Evolutionary conservation across 192 early-diverging fungal genomes (phyloP).

Genomic region (Coemansia sp.): DNA sequence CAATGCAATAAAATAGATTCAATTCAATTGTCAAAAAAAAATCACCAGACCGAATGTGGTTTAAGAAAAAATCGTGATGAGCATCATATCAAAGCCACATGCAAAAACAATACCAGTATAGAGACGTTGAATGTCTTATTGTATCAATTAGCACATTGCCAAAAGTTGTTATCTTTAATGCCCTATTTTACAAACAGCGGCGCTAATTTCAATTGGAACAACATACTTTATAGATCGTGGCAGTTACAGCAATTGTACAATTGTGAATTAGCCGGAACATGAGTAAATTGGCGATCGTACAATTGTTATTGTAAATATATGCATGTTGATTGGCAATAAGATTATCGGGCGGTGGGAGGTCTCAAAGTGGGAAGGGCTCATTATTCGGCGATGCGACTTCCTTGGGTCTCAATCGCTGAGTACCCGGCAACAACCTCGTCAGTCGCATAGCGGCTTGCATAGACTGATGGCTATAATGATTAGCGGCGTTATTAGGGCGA

Average conservation of each 20-base stretch:
- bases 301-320: not conserved
- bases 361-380: not conserved
- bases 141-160: not conserved
- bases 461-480: constrained; percentile 13
- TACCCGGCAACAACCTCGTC: constrained; percentile 24
- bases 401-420: constrained; percentile 13
- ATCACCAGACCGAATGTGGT: not conserved
- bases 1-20: not conserved
- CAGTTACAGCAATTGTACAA: not conserved
- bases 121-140: not conserved
- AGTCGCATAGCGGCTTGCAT: constrained; percentile 22
- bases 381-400: not conserved
- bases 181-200: not conserved
- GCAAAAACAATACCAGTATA: not conserved
- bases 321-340: not conserved
- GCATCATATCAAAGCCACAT: not conserved
- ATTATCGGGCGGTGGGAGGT: not conserved
- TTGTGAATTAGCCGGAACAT: not conserved
- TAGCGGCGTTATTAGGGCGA: not conserved
- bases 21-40: not conserved
- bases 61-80: not conserved
- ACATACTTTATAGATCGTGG: not conserved
- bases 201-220: not conserved
- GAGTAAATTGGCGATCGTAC: not conserved
- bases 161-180: not conserved